A percentile compares a stretch with the other conserved stretches of the same genome.
Conservation (phyloP, 345 rosid genomes). For the Aquilaria yunnanensis region DNA sequence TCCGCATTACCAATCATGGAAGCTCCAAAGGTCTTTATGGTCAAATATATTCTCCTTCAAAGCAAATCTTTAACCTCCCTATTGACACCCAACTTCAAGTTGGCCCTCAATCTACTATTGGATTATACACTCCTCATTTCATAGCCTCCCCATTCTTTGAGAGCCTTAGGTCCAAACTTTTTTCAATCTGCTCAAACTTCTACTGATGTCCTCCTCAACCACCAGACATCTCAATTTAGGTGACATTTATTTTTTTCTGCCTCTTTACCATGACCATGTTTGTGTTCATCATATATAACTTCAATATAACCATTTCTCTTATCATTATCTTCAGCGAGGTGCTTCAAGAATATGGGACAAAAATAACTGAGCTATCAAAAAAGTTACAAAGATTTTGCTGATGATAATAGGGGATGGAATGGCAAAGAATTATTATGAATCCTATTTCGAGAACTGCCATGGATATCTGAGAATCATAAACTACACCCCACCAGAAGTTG, state of each 20-base stretch:
- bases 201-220: conserved; percentile 10
- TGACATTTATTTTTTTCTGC: neutral
- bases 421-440: conserved; percentile 15
- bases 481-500: conserved; percentile 24
- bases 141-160: conserved; percentile 45
- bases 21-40: conserved; percentile 24
- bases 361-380: conserved; percentile 27
- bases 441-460: conserved; percentile 30
- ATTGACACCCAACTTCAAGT: conserved; percentile 20
- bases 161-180: conserved; percentile 31
- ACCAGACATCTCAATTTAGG: conserved; percentile 26
- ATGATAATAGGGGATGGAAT: conserved; percentile 22
- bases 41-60: conserved; percentile 19
- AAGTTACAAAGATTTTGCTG: conserved; percentile 21
- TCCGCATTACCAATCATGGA: conserved; percentile 34
- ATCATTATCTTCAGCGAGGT: conserved; percentile 10
- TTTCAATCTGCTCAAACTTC: conserved; percentile 30
- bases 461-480: conserved; percentile 36
- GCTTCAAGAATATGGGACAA: conserved; percentile 28
- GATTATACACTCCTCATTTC: conserved; percentile 31
- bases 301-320: neutral
- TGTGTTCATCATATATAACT: neutral
- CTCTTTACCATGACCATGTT: neutral
- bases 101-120: conserved; percentile 29
- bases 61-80: conserved; percentile 24